These are phyloP conservation scores for Lentinula lateritia DNA, from an alignment of 768 basidiomycete genomes.

Conservation along the genomic window DNA sequence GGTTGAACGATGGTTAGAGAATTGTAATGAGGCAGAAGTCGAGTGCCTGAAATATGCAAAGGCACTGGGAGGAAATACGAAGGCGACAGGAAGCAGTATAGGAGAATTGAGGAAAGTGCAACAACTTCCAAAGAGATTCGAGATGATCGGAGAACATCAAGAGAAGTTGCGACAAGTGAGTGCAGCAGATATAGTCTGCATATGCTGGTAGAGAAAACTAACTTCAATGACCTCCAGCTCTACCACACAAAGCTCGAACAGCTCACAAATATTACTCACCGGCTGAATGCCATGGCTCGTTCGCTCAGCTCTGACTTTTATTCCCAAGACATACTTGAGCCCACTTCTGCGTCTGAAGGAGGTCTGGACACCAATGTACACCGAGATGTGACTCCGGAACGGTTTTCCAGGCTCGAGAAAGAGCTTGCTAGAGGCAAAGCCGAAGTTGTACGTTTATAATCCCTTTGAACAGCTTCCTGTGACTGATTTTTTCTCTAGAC, in stretches of 20 bases:
- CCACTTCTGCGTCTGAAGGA: constrained; percentile 37
- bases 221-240: constrained; percentile 30
- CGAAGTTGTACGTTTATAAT: constrained; percentile 64
- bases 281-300: constrained; percentile 51
- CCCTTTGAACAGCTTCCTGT: background rate
- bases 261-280: constrained; percentile 62
- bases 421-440: constrained; percentile 80
- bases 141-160: constrained; percentile 62
- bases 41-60: constrained; percentile 62
- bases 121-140: constrained; percentile 67
- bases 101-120: constrained; percentile 68
- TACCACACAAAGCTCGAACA: constrained; percentile 80
- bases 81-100: constrained; percentile 58
- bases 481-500: constrained; percentile 31
- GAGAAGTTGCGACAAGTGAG: constrained; percentile 77
- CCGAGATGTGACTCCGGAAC: constrained; percentile 74
- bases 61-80: constrained; percentile 68
- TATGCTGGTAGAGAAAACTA: background rate
- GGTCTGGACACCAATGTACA: constrained; percentile 30
- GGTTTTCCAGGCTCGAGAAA: constrained; percentile 76
- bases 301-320: constrained; percentile 61
- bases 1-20: constrained; percentile 68
- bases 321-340: constrained; percentile 47
- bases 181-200: constrained; percentile 2
- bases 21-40: constrained; percentile 56